phyloP scores from a whole-genome alignment of 129 eudicot genomes.

The Pseudognaphalium luteoalbum region DNA sequence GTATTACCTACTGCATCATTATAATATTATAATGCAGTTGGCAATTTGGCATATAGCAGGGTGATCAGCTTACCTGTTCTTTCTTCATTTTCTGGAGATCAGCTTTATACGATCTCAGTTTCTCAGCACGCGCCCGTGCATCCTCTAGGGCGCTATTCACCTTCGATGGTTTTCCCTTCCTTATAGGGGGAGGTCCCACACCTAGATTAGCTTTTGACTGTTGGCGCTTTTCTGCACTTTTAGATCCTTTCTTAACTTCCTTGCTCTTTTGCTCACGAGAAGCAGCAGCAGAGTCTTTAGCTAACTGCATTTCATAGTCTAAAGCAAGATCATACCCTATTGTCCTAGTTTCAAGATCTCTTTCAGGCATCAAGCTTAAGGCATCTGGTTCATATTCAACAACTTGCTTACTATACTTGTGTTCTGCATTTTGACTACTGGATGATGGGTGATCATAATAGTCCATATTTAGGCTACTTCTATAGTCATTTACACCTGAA shows the following conservation, averaged over 20 bases:
- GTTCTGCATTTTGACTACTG: slow-evolving; percentile 35
- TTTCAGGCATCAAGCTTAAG: slow-evolving; percentile 74
- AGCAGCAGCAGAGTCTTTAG: slow-evolving; percentile 33
- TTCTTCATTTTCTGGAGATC: slow-evolving; percentile 92
- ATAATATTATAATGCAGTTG: neutral
- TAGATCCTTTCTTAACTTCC: slow-evolving; percentile 52
- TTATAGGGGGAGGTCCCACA: slow-evolving; percentile 44
- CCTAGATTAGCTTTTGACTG: slow-evolving; percentile 42
- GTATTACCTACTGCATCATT: neutral
- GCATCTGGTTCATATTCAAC: slow-evolving; percentile 71
- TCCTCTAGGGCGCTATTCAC: slow-evolving; percentile 59
- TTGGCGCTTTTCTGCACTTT: slow-evolving; percentile 56
- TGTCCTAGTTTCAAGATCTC: slow-evolving; percentile 50
- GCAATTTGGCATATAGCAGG: neutral
- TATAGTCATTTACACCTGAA: slow-evolving; percentile 48
- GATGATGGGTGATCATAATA: slow-evolving; percentile 51
- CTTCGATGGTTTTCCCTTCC: slow-evolving; percentile 61
- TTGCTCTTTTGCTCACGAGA: slow-evolving; percentile 31
- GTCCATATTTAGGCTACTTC: slow-evolving; percentile 44
- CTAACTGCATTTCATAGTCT: slow-evolving; percentile 68
- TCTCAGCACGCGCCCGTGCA: slow-evolving; percentile 86
- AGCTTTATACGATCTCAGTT: slow-evolving; percentile 72
- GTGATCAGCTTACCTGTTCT: slow-evolving; percentile 61
- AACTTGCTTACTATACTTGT: slow-evolving; percentile 27
- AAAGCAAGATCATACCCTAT: slow-evolving; percentile 67